These are phyloP conservation scores for Fagopyrum esculentum DNA, from an alignment of 148 eudicot species.

Conservation along the genomic window DNA sequence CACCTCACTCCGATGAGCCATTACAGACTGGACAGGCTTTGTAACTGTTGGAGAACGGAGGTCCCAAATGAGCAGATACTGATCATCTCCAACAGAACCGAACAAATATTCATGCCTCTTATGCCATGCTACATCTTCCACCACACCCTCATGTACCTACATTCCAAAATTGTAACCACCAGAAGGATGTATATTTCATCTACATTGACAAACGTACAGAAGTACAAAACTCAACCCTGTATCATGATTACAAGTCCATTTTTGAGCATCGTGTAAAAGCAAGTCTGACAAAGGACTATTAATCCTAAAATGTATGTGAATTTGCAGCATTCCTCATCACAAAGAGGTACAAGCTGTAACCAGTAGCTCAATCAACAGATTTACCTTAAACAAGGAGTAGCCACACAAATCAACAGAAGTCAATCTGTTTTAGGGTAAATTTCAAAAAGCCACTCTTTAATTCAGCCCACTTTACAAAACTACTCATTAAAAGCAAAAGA, in stretches of 20 bases:
- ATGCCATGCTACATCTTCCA: constrained; percentile 95
- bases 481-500: neutral
- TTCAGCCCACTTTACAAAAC: neutral
- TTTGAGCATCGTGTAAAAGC: neutral
- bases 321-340: neutral
- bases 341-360: neutral
- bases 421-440: neutral
- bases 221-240: neutral
- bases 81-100: constrained; percentile 81
- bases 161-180: constrained; percentile 14
- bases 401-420: neutral
- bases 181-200: neutral
- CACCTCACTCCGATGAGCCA: constrained; percentile 95
- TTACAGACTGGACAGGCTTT: constrained; percentile 80
- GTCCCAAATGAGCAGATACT: constrained; percentile 75
- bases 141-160: constrained; percentile 83
- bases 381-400: neutral
- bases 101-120: constrained; percentile 75
- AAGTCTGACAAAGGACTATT: neutral
- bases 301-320: neutral
- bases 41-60: constrained; percentile 55
- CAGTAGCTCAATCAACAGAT: neutral
- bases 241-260: neutral
- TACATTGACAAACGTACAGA: neutral
- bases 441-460: neutral